Evolutionary conservation across 257 asterid species (phyloP), one percentile per base, ranked within the genome.

Genomic region (Gynochthodes officinalis): DNA sequence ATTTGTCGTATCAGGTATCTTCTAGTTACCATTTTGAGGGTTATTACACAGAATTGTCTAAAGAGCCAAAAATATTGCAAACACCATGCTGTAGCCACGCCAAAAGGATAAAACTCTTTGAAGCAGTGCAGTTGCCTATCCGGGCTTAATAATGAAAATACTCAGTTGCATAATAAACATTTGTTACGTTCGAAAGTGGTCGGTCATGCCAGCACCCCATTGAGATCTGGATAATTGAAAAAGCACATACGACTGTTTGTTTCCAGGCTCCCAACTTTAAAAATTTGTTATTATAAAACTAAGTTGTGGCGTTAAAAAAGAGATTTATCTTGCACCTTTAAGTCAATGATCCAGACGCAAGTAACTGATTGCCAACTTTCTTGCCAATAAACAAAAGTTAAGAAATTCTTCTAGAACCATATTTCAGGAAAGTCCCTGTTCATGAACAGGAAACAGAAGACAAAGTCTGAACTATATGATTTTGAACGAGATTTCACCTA

Each of bases 301-400:
- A 52, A 52, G 67, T 68, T 70, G 46, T 67, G 57, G 58, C 54
- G 61, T 2, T 62, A 35, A 62, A 75, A 81, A 79, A 54, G 64
- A 54, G 64, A 6, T 42, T 69, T 42, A 32, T 72, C 74, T 73
- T 59, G 27, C 78, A 79, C 74, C 79, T 82, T 6, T 44, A 67
- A 48, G 82, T 82, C 82, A 76, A 81, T 75, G 81, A 67, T 69
- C 71, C 63, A 75, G 30, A 69, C 76, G 67, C 42, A 43, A 66
- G 42, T 8, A 12, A 44, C 9, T 46, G 33, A 42, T 23, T 42
- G 54, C 52, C 54, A 65, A 23, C 70, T 65, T 65, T 42, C 23
- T 43, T 42, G 25, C 39, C 32, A 30, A 25, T 11, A 11, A n/a
- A 19, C 13, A 48, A 13, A 50, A 69, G 12, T 27, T 10, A 70